Evolutionary conservation across 805 yeast genomes (phyloP), one percentile per base, ranked within the genome.

Genomic region (Zygoascus bituminiphila): DNA sequence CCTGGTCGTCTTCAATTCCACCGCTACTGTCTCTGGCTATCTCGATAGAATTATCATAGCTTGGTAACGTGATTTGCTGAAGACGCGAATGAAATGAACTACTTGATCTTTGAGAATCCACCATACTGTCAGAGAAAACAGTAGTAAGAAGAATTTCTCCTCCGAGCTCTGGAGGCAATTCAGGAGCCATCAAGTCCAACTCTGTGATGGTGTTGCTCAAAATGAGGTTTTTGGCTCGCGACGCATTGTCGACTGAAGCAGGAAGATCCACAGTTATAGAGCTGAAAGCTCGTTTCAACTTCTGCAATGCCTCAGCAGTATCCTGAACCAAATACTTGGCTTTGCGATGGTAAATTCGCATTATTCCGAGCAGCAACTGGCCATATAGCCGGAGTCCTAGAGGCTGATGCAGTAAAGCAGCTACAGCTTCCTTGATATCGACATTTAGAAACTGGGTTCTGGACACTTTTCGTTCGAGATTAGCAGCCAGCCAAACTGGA

Each of bases 401-500:
- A 4, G 77, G 64, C 25, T 68, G 72, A 4, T 22, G 19, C 38
- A 77, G 80, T 56, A 84, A 79, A 20, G 85, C 88, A 51, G 74
- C 70, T 24, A 83, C 77, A 15, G 89, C 82, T 51, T 79, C 75
- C 12, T 76, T 62, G 50, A 89, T 81, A 57, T 84, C 77, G 12
- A 96, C 82, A 57, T 77, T 81, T 44, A 87, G 69, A 41, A 82
- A 71, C 60, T 85, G 91, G 46, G 77, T 78, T 57, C 83, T 82
- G 39, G 88, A 75, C 29, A 86, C 74, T 55, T 81, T 82, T 57
- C 79, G 78, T 57, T 88, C 95, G 66, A 88, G 75, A 61, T 86
- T 88, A 19, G 96, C 91, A 8, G 96, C 96, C 42, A 88, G 72
- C 96, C 96, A 88, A 7, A 88, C 88, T 54, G 82, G 85, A 2